These are phyloP conservation scores for Hypoxylon sp. DNA, from an alignment of 2,329 filamentous ascomycete genomes.

Conservation along the genomic window DNA sequence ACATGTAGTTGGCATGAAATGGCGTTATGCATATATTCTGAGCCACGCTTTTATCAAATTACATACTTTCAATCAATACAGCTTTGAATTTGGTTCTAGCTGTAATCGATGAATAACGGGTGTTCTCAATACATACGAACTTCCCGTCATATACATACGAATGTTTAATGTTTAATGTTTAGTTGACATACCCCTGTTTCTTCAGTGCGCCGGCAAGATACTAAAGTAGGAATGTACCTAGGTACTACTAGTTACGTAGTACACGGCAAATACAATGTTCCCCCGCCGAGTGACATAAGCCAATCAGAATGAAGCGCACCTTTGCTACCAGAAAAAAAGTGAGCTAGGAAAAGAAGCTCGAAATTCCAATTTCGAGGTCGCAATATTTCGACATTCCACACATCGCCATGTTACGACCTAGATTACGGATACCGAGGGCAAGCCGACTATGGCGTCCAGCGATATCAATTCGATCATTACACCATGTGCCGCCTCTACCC, in stretches of 20 bases:
- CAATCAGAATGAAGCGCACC: slow-evolving; percentile 36
- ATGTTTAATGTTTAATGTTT: no score
- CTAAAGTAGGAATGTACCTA: slow-evolving; percentile 2
- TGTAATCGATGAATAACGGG: no score
- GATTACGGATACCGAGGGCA: slow-evolving; percentile 61
- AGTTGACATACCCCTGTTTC: no score
- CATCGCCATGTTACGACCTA: slow-evolving; percentile 60
- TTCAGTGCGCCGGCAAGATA: background rate
- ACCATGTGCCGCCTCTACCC: slow-evolving; percentile 57
- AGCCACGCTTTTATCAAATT: no score
- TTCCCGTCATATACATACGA: no score
- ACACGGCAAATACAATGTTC: slow-evolving; percentile 42
- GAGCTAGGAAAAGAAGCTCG: slow-evolving; percentile 21
- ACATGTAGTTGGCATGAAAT: slow-evolving; percentile 7
- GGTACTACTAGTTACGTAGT: background rate
- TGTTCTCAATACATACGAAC: no score
- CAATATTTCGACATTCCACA: slow-evolving; percentile 32
- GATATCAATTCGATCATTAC: slow-evolving; percentile 52
- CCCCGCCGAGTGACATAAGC: slow-evolving; percentile 25
- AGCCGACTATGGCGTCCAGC: slow-evolving; percentile 49
- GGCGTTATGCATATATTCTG: slow-evolving; percentile 22
- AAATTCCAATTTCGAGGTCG: slow-evolving; percentile 21
- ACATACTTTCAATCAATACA: no score
- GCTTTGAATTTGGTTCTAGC: no score
- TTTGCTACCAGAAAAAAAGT: slow-evolving; percentile 39